Evolutionary conservation across 208 protist genomes (phyloP).

Genomic region (Acanthamoeba rhysodes): DNA sequence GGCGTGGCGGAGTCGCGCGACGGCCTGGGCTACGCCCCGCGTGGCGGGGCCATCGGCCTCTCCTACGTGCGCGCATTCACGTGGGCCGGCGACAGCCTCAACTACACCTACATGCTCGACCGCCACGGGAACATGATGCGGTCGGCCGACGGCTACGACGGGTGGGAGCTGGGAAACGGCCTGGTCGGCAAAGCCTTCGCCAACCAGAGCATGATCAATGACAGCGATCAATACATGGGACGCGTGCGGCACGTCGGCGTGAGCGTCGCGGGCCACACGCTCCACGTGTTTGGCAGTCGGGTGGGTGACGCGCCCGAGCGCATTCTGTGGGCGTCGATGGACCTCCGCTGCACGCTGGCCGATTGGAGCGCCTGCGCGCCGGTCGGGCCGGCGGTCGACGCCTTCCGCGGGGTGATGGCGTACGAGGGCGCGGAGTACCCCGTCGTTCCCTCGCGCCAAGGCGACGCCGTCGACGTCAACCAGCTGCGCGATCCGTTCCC

Average conservation of each 20-base stretch:
- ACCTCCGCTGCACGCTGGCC: neutral
- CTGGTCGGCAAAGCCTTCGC: neutral
- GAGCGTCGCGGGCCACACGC: neutral
- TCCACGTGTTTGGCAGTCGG: neutral
- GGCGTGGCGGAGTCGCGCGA: neutral
- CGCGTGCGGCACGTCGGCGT: neutral
- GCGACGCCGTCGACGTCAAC: neutral
- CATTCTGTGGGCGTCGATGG: neutral
- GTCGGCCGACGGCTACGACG: neutral
- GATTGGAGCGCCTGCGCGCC: neutral
- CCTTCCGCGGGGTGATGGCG: neutral
- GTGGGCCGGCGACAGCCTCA: neutral
- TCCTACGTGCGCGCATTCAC: neutral
- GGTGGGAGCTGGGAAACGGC: neutral
- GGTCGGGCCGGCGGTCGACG: neutral
- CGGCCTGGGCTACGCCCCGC: neutral
- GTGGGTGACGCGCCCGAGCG: neutral
- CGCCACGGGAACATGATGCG: neutral
- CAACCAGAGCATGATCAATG: neutral
- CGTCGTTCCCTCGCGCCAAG: neutral
- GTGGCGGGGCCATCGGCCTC: neutral
- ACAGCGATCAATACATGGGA: neutral
- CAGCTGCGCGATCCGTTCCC: neutral
- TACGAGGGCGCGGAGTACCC: neutral
- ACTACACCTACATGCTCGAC: neutral